Evolutionary conservation across 306 rosid genomes (phyloP).

Genomic region (Alnus glutinosa): DNA sequence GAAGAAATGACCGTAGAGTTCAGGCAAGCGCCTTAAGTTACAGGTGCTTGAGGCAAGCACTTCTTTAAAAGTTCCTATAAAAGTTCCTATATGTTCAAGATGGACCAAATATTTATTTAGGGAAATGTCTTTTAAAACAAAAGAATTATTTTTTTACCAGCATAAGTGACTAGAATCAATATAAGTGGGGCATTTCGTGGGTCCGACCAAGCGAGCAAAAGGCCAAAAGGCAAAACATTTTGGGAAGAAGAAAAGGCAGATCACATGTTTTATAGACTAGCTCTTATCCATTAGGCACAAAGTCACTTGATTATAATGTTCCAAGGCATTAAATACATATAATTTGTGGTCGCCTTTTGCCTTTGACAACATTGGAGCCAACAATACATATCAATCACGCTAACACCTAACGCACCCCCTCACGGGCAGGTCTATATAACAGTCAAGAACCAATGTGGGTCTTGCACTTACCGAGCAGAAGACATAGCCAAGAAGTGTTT

Average conservation of each 20-base stretch:
- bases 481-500: background rate
- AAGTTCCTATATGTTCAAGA: background rate
- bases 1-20: too few relatives aligned
- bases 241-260: too few relatives aligned
- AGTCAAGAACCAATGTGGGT: background rate
- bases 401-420: background rate
- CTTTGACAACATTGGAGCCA: background rate
- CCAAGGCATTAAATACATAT: background rate
- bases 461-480: background rate
- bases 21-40: too few relatives aligned
- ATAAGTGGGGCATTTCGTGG: background rate
- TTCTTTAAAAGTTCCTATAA: background rate
- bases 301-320: background rate
- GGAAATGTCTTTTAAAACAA: background rate
- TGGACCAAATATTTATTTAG: background rate
- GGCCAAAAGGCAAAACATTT: too few relatives aligned
- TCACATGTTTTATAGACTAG: background rate
- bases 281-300: background rate
- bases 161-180: background rate
- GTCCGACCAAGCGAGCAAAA: too few relatives aligned
- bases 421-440: background rate
- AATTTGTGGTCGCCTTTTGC: background rate
- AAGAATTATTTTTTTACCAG: background rate
- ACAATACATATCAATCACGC: background rate
- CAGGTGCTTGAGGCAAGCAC: background rate